Evolutionary conservation across 768 basidiomycete species (phyloP), one percentile per base, ranked within the genome.

Genomic region (Lepiota brunneoincarnata): DNA sequence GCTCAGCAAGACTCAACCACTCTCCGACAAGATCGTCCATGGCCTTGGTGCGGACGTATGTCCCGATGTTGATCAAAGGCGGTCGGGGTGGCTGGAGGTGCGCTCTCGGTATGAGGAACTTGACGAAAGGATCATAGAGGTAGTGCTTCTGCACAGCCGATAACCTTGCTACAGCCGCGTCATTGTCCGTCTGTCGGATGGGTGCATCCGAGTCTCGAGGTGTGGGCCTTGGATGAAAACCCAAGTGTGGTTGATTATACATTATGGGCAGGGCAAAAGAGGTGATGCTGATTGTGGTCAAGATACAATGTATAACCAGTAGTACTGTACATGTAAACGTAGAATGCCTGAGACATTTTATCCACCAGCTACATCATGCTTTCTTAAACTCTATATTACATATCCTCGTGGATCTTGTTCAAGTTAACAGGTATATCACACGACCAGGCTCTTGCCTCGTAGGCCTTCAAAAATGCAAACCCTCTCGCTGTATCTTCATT

Each of bases 1-100:
- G 63, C 38, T 67, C 64, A 1, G 78, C 75, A 15, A 76, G 61
- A 15, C 72, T 67, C 18, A 93, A 60, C 80, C 89, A 94, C 42
- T 75, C 69, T 24, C 82, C 70, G 0, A 95, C 83, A 11, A 96
- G 80, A 36, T 71, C 69, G 62, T 97, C 97, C 35, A 98, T 82
- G 5, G 84, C 91, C 51, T 79, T 75, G 0, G 90, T 84, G 54
- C 96, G 82, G 54, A 96, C 83, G 61, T 89, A 91, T 1, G 97
- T 99, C 15, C 97, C 97, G 39, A 96, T 77, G 67, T 98, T 98
- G 75, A 98, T 98, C 61, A 98, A 70, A 0, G 95, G 96, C 1
- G 94, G 87, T 1, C 88, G 78, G 2, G 80, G 76, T 49, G 80
- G 77, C 39, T 75, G 72, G 23, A 84, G 71, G 61, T 85, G 83